phyloP scores from a whole-genome alignment of 805 yeast genomes.

The Danielia reshetovae region DNA sequence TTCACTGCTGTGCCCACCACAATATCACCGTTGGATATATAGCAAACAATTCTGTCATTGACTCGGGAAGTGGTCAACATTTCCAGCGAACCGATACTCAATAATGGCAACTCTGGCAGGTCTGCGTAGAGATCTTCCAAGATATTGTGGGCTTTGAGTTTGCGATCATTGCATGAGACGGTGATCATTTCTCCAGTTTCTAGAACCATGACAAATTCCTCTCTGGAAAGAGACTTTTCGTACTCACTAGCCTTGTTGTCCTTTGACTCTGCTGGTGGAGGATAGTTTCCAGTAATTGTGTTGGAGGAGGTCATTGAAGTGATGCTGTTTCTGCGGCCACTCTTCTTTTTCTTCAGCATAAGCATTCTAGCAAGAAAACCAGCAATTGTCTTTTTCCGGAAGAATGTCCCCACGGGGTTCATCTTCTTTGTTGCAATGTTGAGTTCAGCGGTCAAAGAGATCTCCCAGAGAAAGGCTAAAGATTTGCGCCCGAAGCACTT shows the following conservation, averaged over 20 bases:
- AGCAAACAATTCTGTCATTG: constrained; percentile 64
- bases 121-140: constrained; percentile 18
- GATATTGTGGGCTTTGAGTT: constrained; percentile 27
- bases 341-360: constrained; percentile 18
- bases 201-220: constrained; percentile 52
- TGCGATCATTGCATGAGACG: constrained; percentile 49
- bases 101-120: constrained; percentile 3
- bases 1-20: constrained; percentile 63
- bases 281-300: constrained; percentile 31
- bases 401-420: constrained; percentile 54
- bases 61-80: constrained; percentile 68
- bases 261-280: constrained; percentile 18
- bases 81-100: constrained; percentile 47
- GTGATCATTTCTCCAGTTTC: constrained; percentile 48
- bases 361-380: constrained; percentile 38
- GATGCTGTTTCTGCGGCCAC: constrained; percentile 31
- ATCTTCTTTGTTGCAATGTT: constrained; percentile 18
- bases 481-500: constrained; percentile 59
- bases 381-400: constrained; percentile 52
- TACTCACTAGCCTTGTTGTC: background rate
- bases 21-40: constrained; percentile 45
- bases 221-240: constrained; percentile 23
- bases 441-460: constrained; percentile 35
- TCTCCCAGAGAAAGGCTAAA: constrained; percentile 57
- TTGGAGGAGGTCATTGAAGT: constrained; percentile 21